Base-by-base conservation (phyloP, 1,284 basidiomycete species). In the Paramarasmius palmivorus region DNA sequence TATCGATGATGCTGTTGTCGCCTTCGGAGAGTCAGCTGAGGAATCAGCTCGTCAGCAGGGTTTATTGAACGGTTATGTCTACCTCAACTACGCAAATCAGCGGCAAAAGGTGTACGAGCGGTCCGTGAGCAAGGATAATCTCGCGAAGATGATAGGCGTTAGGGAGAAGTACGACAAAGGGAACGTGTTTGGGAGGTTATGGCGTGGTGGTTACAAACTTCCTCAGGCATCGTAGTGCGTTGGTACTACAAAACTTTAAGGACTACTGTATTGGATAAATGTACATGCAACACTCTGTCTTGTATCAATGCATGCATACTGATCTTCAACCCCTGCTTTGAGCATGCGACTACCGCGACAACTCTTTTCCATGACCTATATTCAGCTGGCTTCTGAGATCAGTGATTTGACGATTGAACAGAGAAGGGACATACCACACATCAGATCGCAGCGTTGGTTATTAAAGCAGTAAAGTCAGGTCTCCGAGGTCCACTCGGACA, bases 91-190 rank as follows among this genome's bases (percentile, higher is more conserved):
- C 23, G 41, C 41, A 25, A 26, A 26, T 44, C 20, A 25, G 23
- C 20, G 41, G 7, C 41, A 44, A 25, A 19, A 25, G 15, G 41
- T 44, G 41, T 44, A 44, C 23, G 41, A 44, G 41, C 41, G 41
- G 15, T 22, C 41, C 8, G 41, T 44, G 6, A 44, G 20, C 20
- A 19, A 19, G 20, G 41, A 44, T 19, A 25, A 44, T 22, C 25
- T 44, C 19, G 23, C 20, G 14, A 44, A 44, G 41, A 40, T 40
- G 39, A 17, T 17, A 22, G 39, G n/a, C 39, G 34, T 29, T 20
- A 41, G 20, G 39, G 41, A 20, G 50, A 41, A 17, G 42, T 52
- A 44, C 41, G 39, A 19, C 17, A 15, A 10, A 52, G 50, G 15
- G 40, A 44, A n/a, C 22, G 40, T 14, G 17, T 52, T 20, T 20